A percentile compares a stretch with the other conserved stretches of the same genome.
Evolutionary conservation across 768 basidiomycete species (phyloP).

Genomic region (Phylloporus sp.): DNA sequence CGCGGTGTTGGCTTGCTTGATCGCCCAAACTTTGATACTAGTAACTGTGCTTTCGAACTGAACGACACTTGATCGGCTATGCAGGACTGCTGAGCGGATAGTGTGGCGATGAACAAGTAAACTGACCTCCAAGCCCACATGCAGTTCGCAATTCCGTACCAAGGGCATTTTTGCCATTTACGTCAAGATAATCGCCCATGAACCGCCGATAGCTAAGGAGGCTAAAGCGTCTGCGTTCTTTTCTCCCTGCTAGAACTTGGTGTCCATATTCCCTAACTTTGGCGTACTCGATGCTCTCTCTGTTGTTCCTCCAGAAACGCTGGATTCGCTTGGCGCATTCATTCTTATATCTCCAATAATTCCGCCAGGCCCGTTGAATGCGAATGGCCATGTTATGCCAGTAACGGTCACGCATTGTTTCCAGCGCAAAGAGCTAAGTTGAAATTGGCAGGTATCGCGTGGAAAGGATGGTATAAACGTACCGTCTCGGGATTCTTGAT

Average conservation of each 20-base stretch:
- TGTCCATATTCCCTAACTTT: slow-evolving; percentile 94
- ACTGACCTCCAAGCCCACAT: slow-evolving; percentile 71
- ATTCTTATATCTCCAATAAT: slow-evolving; percentile 92
- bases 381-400: slow-evolving; percentile 99
- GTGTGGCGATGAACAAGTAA: neutral
- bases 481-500: slow-evolving; percentile 99
- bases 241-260: slow-evolving; percentile 82
- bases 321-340: slow-evolving; percentile 95
- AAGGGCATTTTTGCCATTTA: slow-evolving; percentile 75
- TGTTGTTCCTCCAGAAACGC: slow-evolving; percentile 98
- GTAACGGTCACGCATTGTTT: slow-evolving; percentile 98
- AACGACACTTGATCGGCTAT: slow-evolving; percentile 76
- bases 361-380: slow-evolving; percentile 94
- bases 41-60: slow-evolving; percentile 72
- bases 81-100: neutral
- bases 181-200: slow-evolving; percentile 92
- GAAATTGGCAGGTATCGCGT: neutral
- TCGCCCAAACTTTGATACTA: slow-evolving; percentile 80
- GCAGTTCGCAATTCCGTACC: slow-evolving; percentile 70
- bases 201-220: slow-evolving; percentile 91
- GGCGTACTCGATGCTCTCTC: slow-evolving; percentile 84
- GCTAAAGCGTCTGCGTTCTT: slow-evolving; percentile 92
- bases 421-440: slow-evolving; percentile 85
- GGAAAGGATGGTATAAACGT: slow-evolving; percentile 22
- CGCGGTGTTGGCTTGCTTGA: slow-evolving; percentile 92